Percentiles rank a stretch among this genome's conserved stretches.
These are phyloP conservation scores for Neoascochyta sp. DNA, from an alignment of 2,329 filamentous ascomycete genomes.

Conservation along the genomic window DNA sequence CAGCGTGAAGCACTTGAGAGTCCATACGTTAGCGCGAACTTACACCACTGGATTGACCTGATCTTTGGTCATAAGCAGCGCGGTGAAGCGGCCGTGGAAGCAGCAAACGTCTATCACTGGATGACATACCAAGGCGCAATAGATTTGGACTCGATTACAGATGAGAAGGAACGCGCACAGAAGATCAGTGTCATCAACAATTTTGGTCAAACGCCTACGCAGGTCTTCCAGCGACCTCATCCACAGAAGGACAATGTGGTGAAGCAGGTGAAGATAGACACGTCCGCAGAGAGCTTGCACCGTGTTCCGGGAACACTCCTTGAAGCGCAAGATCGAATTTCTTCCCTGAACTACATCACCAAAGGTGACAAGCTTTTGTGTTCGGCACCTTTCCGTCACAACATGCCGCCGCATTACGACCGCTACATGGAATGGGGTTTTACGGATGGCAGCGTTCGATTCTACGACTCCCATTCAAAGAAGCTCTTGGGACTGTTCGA, in stretches of 20 bases:
- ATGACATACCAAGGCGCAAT: slow-evolving; percentile 92
- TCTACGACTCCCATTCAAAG: slow-evolving; percentile 79
- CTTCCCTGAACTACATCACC: slow-evolving; percentile 71
- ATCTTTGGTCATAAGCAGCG: slow-evolving; percentile 93
- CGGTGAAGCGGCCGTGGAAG: slow-evolving; percentile 86
- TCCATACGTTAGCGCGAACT: slow-evolving; percentile 80
- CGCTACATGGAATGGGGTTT: slow-evolving; percentile 96
- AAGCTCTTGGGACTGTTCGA: slow-evolving; percentile 86
- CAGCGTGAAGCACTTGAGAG: slow-evolving; percentile 95
- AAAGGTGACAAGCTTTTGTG: slow-evolving; percentile 81
- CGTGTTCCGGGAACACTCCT: slow-evolving; percentile 76
- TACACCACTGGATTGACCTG: slow-evolving; percentile 94
- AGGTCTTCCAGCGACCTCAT: slow-evolving; percentile 83
- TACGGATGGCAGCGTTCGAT: slow-evolving; percentile 85
- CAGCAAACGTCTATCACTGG: slow-evolving; percentile 92
- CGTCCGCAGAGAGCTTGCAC: slow-evolving; percentile 69
- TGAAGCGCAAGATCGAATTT: slow-evolving; percentile 71
- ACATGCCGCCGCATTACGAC: slow-evolving; percentile 81
- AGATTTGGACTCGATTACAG: slow-evolving; percentile 84
- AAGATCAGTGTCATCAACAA: slow-evolving; percentile 98
- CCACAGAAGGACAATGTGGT: slow-evolving; percentile 66
- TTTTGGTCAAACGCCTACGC: slow-evolving; percentile 94
- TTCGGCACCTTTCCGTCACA: slow-evolving; percentile 77
- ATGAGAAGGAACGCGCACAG: slow-evolving; percentile 79
- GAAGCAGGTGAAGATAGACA: slow-evolving; percentile 69